Evolutionary conservation across 2,329 filamentous ascomycete species (phyloP), one percentile per base, ranked within the genome.

Genomic region (Fusarium sp.): DNA sequence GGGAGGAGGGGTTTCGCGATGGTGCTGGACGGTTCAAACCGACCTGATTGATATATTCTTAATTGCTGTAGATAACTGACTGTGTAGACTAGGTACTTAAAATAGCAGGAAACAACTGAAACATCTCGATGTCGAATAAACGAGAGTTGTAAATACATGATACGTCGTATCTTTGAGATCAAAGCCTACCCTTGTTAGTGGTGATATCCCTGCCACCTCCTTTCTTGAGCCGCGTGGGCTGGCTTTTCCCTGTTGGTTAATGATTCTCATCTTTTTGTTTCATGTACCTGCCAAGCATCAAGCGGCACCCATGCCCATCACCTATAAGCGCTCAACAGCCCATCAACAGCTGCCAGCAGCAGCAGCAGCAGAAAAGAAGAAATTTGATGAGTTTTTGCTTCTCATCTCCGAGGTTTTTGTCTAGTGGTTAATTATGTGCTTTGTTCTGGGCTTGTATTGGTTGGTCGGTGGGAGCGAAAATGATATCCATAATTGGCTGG

Each of bases 241-340:
- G 36, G 5, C 52, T 51, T 43, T 33, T 58, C 60, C 60, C 52
- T 43, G 59, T 63, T 64, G 60, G 60, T 63, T 58, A 58, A 64
- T 64, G 60, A 64, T 65, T 48, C 41, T 48, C 60, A 35, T 25
- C n/a, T 11, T 17, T 17, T 65, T 59, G 69, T 71, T 71, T 71
- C 69, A 71, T 23, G 37, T 66, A 39, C 15, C 18, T 45, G 60
- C 43, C 60, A 63, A 63, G 60, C 33, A 11, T n/a, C 50, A 63
- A 63, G 49, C 59, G 57, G 29, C 15, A 47, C 11, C 48, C 50
- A 50, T 63, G 59, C 17, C n/a, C 48, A 42, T 37, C 59, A 46
- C 51, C 23, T 46, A 31, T 58, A 63, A 64, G 47, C 47, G 58
- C 63, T 45, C 20, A 23, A 33, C 18, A 35, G 29, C 33, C 31